Evolutionary conservation across 2,329 filamentous ascomycete species (phyloP), one percentile per base, ranked within the genome.

Genomic region (Pseudocercospora crystallina): DNA sequence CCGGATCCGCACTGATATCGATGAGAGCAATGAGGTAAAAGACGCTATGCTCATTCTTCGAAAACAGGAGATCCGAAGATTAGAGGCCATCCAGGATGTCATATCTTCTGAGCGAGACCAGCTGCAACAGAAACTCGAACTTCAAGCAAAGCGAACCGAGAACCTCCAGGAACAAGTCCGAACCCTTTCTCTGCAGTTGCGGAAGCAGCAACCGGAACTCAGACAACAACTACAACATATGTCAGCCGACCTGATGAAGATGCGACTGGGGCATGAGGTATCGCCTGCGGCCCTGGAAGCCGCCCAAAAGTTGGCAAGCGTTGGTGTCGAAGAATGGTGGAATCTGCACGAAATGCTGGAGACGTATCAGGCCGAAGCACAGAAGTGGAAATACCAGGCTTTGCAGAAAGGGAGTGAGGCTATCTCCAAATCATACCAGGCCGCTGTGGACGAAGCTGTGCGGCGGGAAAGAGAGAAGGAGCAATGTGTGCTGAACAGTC

Each of bases 401-500:
- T 45, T 59, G 53, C 37, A 56, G 2, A 11, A 36, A 7, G 59
- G 51, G 2, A 49, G 30, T 34, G 51, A 56, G 30, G 45, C 52
- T 8, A 44, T 61, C 29, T 57, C 38, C 29, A 30, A 32, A 20
- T 44, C 43, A n/a, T 62, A 56, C 53, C 53, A 58, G 35, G 57
- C 48, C 7, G 54, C 53, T 12, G 49, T 65, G 2, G 58, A 63
- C 34, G 52, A 60, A 38, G 59, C 60, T 40, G 55, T 65, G 8
- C 38, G 58, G 13, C 40, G 53, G 7, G 59, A 65, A 39, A 44
- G 61, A 12, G 46, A 57, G 39, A 58, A 57, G 33, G 61, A 65
- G 26, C 37, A 46, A 2, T 15, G 55, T 30, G 37, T 62, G 1
- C 51, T 65, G 12, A 32, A 53, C 13, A 36, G 38, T 8, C 39